These are phyloP conservation scores for Caloboletus firmus DNA, from an alignment of 1,284 basidiomycete species.

Conservation along the genomic window DNA sequence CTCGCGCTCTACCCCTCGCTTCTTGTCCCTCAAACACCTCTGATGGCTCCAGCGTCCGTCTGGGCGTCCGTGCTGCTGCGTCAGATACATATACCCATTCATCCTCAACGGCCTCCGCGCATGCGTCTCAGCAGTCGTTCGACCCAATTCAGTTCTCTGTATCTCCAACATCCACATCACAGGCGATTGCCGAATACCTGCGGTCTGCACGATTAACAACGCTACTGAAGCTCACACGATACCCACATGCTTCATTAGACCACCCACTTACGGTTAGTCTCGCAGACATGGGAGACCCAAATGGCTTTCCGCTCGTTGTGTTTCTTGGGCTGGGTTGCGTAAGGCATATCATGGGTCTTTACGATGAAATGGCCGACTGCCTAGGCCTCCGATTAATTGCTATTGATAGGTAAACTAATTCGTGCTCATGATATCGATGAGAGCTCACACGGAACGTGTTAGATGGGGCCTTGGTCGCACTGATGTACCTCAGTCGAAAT, in stretches of 20 bases:
- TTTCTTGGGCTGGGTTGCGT: conserved; percentile 95
- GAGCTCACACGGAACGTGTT: conserved; percentile 15
- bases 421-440: conserved; percentile 1
- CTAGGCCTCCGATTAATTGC: conserved; percentile 88
- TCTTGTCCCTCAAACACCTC: conserved; percentile 30
- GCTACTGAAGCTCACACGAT: conserved; percentile 73
- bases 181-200: conserved; percentile 80
- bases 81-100: conserved; percentile 23
- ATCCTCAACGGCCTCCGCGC: conserved; percentile 48
- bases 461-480: conserved; percentile 94
- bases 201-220: conserved; percentile 84
- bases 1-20: conserved; percentile 26
- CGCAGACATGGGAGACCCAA: conserved; percentile 84
- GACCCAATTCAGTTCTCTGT: conserved; percentile 44
- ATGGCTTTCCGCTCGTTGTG: conserved; percentile 84
- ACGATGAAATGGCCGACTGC: conserved; percentile 93
- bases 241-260: conserved; percentile 73
- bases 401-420: conserved; percentile 73
- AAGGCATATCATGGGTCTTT: conserved; percentile 90
- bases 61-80: conserved; percentile 15
- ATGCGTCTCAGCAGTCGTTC: conserved; percentile 46
- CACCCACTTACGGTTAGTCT: conserved; percentile 83
- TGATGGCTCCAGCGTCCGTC: conserved; percentile 28
- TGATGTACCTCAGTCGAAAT: conserved; percentile 64
- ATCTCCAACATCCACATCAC: conserved; percentile 53